phyloP scores from a whole-genome alignment of 345 rosid genomes.

The Salix dunnii region DNA sequence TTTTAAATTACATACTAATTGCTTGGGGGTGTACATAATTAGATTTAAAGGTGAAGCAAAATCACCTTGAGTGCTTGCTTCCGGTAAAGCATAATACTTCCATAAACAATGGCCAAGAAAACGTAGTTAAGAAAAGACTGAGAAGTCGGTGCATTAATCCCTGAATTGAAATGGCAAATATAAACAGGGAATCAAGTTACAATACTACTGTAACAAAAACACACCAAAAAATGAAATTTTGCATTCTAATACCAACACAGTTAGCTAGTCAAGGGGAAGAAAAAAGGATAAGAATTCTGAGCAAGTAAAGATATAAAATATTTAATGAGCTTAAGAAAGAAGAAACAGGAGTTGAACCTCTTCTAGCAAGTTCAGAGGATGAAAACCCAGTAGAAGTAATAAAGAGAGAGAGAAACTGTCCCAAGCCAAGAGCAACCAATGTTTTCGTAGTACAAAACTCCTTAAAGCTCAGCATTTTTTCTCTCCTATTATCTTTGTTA shows the following conservation, averaged over 20 bases:
- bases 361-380: slow-evolving; percentile 60
- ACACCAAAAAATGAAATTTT: neutral
- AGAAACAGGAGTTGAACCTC: slow-evolving; percentile 36
- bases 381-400: slow-evolving; percentile 48
- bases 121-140: slow-evolving; percentile 49
- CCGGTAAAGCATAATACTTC: slow-evolving; percentile 35
- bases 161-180: slow-evolving; percentile 15
- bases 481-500: neutral
- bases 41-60: neutral
- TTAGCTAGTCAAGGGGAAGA: neutral
- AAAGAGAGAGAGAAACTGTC: slow-evolving; percentile 71
- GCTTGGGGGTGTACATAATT: neutral
- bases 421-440: slow-evolving; percentile 63
- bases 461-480: slow-evolving; percentile 31
- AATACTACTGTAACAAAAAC: neutral
- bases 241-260: neutral
- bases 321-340: neutral
- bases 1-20: neutral
- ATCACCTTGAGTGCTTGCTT: slow-evolving; percentile 37
- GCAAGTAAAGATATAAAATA: neutral
- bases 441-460: slow-evolving; percentile 53
- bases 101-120: slow-evolving; percentile 39
- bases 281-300: neutral
- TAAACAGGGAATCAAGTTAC: neutral
- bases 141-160: slow-evolving; percentile 50